phyloP scores from a whole-genome alignment of 768 basidiomycete species.

The Phylloporus sp. region DNA sequence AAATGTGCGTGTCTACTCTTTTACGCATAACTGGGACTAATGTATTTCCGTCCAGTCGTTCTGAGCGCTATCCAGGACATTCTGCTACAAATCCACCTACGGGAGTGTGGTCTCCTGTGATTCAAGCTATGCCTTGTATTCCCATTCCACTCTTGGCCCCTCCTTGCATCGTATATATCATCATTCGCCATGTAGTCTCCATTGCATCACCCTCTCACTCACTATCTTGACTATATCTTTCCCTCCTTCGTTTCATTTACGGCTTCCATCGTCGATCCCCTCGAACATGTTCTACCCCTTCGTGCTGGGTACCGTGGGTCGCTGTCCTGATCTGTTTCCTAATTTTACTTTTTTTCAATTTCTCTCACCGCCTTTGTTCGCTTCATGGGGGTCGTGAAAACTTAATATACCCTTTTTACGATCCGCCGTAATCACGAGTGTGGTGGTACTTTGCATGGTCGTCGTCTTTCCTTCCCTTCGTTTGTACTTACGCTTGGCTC shows the following conservation, averaged over 20 bases:
- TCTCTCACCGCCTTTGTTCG: neutral
- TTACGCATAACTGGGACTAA: neutral
- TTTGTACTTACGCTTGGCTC: neutral
- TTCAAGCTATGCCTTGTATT: neutral
- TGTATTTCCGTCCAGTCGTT: conserved; percentile 44
- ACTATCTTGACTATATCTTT: conserved; percentile 21
- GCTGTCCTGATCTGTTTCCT: conserved; percentile 5
- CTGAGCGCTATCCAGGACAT: conserved; percentile 87
- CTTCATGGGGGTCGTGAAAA: conserved; percentile 18
- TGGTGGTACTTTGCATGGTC: conserved; percentile 1
- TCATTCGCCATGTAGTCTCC: conserved; percentile 23
- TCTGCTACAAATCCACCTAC: conserved; percentile 76
- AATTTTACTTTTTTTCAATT: neutral
- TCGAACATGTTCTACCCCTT: neutral
- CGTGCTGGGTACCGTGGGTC: conserved; percentile 1
- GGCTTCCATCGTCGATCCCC: neutral
- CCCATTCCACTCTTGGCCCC: neutral
- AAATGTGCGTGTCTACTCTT: conserved; percentile 56
- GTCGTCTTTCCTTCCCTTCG: neutral
- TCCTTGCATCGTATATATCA: conserved; percentile 23
- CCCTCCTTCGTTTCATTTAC: conserved; percentile 2
- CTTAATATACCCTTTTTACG: conserved; percentile 26
- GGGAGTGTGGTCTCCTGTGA: conserved; percentile 76
- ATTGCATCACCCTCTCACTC: conserved; percentile 24
- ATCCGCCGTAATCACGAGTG: conserved; percentile 18